phyloP scores from a whole-genome alignment of 441 rosid species.

The Corymbia citriodora region DNA sequence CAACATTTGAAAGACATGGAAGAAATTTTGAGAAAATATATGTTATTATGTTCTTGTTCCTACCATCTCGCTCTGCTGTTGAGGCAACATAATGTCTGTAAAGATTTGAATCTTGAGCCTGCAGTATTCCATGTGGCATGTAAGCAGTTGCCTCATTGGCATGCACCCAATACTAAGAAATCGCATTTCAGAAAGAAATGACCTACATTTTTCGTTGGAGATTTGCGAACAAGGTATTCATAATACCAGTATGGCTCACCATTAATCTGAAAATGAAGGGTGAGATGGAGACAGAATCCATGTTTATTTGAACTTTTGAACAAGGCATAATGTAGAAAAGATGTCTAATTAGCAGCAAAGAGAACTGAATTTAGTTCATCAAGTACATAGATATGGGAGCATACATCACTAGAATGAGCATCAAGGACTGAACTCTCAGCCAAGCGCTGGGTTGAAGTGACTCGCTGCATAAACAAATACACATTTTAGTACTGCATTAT shows the following conservation, averaged over 20 bases:
- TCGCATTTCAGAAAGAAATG: neutral
- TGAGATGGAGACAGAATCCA: neutral
- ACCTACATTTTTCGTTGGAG: slow-evolving; percentile 66
- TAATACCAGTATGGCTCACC: slow-evolving; percentile 87
- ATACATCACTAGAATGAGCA: slow-evolving; percentile 63
- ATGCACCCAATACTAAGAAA: neutral
- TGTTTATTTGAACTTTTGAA: neutral
- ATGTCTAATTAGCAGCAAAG: neutral
- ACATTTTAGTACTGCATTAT: neutral
- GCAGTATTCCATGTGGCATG: slow-evolving; percentile 13
- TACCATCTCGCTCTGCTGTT: slow-evolving; percentile 89
- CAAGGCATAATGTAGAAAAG: neutral
- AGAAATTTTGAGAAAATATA: neutral
- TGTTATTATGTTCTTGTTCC: slow-evolving; percentile 1
- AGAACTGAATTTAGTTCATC: neutral
- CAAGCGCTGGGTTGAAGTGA: slow-evolving; percentile 85
- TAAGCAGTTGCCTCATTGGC: neutral
- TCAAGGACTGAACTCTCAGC: slow-evolving; percentile 86
- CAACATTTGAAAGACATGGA: neutral
- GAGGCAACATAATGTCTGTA: slow-evolving; percentile 74
- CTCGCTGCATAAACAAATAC: slow-evolving; percentile 50
- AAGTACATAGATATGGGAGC: slow-evolving; percentile 11
- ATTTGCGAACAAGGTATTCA: slow-evolving; percentile 88
- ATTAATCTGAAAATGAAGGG: slow-evolving; percentile 44
- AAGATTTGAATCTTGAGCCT: slow-evolving; percentile 77